These are phyloP conservation scores for Oryza meyeriana DNA, from an alignment of 176 grass and related monocot species.

Conservation along the genomic window DNA sequence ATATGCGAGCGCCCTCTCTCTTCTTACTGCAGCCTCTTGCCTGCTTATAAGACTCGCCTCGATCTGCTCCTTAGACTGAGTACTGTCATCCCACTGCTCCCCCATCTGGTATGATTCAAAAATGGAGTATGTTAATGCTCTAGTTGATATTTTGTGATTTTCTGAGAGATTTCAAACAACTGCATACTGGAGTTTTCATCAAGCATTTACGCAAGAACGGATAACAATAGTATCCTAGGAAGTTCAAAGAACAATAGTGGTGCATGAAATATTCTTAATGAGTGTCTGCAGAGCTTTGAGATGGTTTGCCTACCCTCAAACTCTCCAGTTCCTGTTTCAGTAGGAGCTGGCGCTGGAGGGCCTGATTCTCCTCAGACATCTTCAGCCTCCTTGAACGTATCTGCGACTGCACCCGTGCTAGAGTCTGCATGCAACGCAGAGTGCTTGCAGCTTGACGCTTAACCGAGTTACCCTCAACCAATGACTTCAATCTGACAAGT, in stretches of 20 bases:
- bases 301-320: constrained; percentile 66
- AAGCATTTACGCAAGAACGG: neutral
- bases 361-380: constrained; percentile 96
- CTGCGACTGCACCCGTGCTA: constrained; percentile 85
- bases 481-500: constrained; percentile 83
- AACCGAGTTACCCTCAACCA: constrained; percentile 88
- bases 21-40: constrained; percentile 84
- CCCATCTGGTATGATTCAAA: constrained; percentile 64
- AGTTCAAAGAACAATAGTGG: neutral
- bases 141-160: neutral
- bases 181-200: neutral
- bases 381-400: constrained; percentile 78
- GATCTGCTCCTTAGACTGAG: constrained; percentile 87
- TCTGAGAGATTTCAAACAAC: neutral
- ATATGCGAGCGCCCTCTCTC: constrained; percentile 91
- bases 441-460: constrained; percentile 94
- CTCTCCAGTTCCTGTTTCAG: constrained; percentile 89
- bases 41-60: constrained; percentile 89
- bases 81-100: constrained; percentile 94
- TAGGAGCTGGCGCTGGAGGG: constrained; percentile 82
- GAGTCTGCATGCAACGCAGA: constrained; percentile 88
- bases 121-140: constrained; percentile 1
- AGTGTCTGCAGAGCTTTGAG: constrained; percentile 15
- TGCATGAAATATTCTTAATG: constrained; percentile 14
- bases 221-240: constrained; percentile 5